A percentile compares a stretch with the other conserved stretches of the same genome.
Evolutionary conservation across 2,329 filamentous ascomycete genomes (phyloP).

Genomic region (Phialophora chinensis): DNA sequence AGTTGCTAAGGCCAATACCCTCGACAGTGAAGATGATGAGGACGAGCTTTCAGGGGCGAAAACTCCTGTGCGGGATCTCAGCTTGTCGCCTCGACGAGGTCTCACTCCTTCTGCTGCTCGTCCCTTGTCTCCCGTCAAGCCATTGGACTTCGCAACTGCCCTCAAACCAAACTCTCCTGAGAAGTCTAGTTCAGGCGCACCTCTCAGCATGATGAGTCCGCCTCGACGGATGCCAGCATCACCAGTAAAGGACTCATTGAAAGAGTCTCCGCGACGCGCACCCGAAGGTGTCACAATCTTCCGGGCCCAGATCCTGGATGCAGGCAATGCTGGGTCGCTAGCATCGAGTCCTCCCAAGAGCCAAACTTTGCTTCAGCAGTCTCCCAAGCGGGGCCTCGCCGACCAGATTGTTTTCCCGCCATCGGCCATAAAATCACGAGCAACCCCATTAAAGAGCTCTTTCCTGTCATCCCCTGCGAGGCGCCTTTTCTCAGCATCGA

Average conservation of each 20-base stretch:
- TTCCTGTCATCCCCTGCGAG: slow-evolving; percentile 54
- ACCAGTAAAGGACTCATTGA: slow-evolving; percentile 51
- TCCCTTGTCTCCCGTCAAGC: slow-evolving; percentile 47
- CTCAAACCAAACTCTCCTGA: slow-evolving; percentile 35
- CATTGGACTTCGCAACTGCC: slow-evolving; percentile 45
- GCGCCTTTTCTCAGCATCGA: slow-evolving; percentile 50
- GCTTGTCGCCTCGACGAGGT: slow-evolving; percentile 45
- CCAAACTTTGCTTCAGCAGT: slow-evolving; percentile 51
- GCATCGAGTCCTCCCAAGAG: slow-evolving; percentile 24
- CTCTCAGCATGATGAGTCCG: slow-evolving; percentile 51
- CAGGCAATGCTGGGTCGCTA: slow-evolving; percentile 8
- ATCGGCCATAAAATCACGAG: slow-evolving; percentile 44
- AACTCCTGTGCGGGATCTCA: slow-evolving; percentile 43
- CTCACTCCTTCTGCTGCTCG: slow-evolving; percentile 40
- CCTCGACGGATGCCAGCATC: slow-evolving; percentile 53
- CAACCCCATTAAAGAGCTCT: slow-evolving; percentile 47
- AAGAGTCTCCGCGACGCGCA: slow-evolving; percentile 49
- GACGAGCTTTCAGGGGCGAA: slow-evolving; percentile 51
- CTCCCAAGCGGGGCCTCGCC: slow-evolving; percentile 50
- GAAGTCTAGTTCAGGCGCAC: slow-evolving; percentile 46
- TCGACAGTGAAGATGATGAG: slow-evolving; percentile 46
- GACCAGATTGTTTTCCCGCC: slow-evolving; percentile 46
- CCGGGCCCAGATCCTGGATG: slow-evolving; percentile 26
- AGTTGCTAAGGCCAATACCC: slow-evolving; percentile 49
- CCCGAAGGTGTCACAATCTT: slow-evolving; percentile 38